These are phyloP conservation scores for Haplosporangium sp. DNA, from an alignment of 371 early-diverging fungal species.

Conservation along the genomic window DNA sequence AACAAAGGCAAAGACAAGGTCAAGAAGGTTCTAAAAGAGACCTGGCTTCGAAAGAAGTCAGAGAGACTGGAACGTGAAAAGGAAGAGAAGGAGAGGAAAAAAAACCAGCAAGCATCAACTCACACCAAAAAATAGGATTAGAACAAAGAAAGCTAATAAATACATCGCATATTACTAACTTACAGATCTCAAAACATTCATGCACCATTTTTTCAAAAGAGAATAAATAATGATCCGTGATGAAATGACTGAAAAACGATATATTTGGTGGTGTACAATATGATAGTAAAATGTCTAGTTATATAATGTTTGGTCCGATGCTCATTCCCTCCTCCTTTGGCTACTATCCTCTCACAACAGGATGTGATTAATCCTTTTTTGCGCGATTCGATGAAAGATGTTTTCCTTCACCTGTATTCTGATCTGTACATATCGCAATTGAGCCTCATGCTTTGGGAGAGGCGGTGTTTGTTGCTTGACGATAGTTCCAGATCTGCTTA, in stretches of 20 bases:
- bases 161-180: too few species aligned
- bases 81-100: constrained; percentile 29
- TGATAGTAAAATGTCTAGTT: neutral
- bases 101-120: neutral
- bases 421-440: neutral
- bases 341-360: neutral
- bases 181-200: neutral
- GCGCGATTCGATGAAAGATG: neutral
- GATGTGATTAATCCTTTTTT: neutral
- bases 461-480: constrained; percentile 45
- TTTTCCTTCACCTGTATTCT: neutral
- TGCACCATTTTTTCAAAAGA: neutral
- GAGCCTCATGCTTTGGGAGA: constrained; percentile 33
- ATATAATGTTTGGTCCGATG: neutral
- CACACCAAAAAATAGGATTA: neutral
- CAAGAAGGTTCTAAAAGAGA: constrained; percentile 55
- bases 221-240: neutral
- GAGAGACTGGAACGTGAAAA: constrained; percentile 47
- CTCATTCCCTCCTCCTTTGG: neutral
- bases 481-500: constrained; percentile 75
- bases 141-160: too few species aligned
- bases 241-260: neutral
- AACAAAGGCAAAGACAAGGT: constrained; percentile 61
- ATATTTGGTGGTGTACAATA: constrained; percentile 4
- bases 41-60: constrained; percentile 62